Base-by-base conservation (phyloP, 176 grass and related monocot species). In the Oryza coarctata region DNA sequence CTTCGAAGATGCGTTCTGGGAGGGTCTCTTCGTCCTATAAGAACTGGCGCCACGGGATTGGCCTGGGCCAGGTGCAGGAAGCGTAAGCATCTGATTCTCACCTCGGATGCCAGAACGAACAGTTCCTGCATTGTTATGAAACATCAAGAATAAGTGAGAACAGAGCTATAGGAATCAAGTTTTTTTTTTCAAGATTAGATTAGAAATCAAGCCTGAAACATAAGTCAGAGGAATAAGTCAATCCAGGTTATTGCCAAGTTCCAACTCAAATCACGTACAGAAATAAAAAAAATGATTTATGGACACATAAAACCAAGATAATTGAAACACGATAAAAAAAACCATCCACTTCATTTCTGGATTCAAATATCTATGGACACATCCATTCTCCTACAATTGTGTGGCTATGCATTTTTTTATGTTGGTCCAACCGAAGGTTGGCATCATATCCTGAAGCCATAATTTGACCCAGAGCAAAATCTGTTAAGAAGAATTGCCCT, bases 31-130 rank as follows among this genome's bases (percentile, higher is more conserved):
- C 69, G 8, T 81, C 70, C 76, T 40, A 5, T 70, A 74, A 13
- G 70, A 62, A 89, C 14, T 83, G n/a, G 68, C 38, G 40, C 74
- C 68, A 70, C 28, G 74, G 47, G 44, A 74, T 61, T 28, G 87
- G 71, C 62, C 12, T 35, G 72, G 87, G 71, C 62, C 12, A 43
- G 72, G 78, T 39, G 82, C 82, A 18, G 91, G 82, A 79, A 93
- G 88, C 0, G 23, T 57, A 80, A 45, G 49, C 77, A 71, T 78
- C 74, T 83, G 68, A 69, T 62, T 50, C 22, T 27, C 65, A 41
- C 68, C 81, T 66, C 8, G 79, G 63, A 26, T 35, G 44, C 18
- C 26, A 66, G 50, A 9, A 28, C 11, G 52, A 35, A 33, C 39
- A 78, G 7, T 71, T 55, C 88, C 85, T 88, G 68, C 68, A 50